These are phyloP conservation scores for Chaetomium fimeti DNA, from an alignment of 495 filamentous ascomycete species.

Conservation along the genomic window DNA sequence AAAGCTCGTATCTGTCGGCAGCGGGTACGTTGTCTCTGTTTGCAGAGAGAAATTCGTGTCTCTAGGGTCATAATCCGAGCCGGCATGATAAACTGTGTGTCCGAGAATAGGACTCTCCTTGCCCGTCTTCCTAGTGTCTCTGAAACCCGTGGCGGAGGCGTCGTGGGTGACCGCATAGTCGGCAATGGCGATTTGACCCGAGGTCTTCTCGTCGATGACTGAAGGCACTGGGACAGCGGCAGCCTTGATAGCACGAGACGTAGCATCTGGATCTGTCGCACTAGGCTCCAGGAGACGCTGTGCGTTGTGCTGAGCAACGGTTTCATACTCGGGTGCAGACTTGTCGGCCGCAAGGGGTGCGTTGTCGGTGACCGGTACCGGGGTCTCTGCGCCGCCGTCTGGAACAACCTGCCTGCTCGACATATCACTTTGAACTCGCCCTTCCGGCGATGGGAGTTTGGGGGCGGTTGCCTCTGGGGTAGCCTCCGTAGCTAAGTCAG, in stretches of 20 bases:
- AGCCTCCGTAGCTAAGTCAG: background rate
- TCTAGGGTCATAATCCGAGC: conserved; percentile 16
- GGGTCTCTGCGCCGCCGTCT: background rate
- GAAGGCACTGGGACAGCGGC: background rate
- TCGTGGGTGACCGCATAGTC: background rate
- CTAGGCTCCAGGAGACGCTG: conserved; percentile 2
- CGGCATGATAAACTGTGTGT: background rate
- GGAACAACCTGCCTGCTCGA: too few relatives aligned
- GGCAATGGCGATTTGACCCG: background rate
- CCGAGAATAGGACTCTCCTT: conserved; percentile 13
- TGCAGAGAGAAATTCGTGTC: conserved; percentile 18
- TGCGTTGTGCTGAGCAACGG: conserved; percentile 15
- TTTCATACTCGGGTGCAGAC: background rate
- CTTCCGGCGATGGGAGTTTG: background rate
- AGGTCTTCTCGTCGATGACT: background rate
- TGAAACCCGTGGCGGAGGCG: background rate
- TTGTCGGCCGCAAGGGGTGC: background rate
- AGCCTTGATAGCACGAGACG: background rate
- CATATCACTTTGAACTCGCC: background rate
- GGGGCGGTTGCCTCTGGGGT: background rate
- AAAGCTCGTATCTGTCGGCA: conserved; percentile 21
- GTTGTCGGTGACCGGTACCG: background rate
- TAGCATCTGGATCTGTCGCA: background rate
- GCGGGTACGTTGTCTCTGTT: conserved; percentile 20
- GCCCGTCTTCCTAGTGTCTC: background rate